phyloP scores from a whole-genome alignment of 2,329 filamentous ascomycete species.

The Coniochaeta ligniaria region DNA sequence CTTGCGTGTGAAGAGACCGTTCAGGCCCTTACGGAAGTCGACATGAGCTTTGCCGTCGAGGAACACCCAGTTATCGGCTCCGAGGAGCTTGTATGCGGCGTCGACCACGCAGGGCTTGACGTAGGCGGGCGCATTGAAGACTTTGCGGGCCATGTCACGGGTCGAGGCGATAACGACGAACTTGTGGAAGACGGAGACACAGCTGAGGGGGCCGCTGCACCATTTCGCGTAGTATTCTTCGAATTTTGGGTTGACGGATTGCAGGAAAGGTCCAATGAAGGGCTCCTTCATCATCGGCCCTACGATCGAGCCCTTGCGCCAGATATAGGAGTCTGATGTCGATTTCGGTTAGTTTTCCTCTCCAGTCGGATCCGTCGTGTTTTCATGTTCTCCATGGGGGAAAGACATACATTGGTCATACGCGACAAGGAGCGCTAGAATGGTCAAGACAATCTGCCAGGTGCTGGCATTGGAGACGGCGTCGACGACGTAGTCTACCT shows the following conservation, averaged over 20 bases:
- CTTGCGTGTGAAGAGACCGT: slow-evolving; percentile 86
- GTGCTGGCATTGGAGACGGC: slow-evolving; percentile 50
- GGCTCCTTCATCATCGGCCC: slow-evolving; percentile 71
- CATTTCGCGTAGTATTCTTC: slow-evolving; percentile 88
- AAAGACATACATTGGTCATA: slow-evolving; percentile 80
- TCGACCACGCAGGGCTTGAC: slow-evolving; percentile 98
- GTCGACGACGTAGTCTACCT: slow-evolving; percentile 49
- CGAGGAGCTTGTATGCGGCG: slow-evolving; percentile 85
- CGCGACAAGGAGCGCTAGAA: slow-evolving; percentile 63
- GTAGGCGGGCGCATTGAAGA: slow-evolving; percentile 87
- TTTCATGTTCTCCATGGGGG: background rate
- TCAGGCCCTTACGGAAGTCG: slow-evolving; percentile 95
- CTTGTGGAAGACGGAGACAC: slow-evolving; percentile 99
- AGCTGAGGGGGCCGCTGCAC: slow-evolving; percentile 85
- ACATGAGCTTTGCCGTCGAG: slow-evolving; percentile 91
- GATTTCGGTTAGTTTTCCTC: background rate
- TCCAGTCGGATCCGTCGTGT: background rate
- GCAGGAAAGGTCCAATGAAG: slow-evolving; percentile 91
- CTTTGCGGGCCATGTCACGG: slow-evolving; percentile 90
- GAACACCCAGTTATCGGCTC: slow-evolving; percentile 93
- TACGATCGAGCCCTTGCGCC: slow-evolving; percentile 67
- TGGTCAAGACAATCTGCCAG: slow-evolving; percentile 59
- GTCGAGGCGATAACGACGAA: slow-evolving; percentile 96
- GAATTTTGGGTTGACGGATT: slow-evolving; percentile 89
- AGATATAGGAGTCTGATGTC: slow-evolving; percentile 63